Base-by-base conservation (phyloP, 176 grass and related monocot species). In the Calamus simplicifolius region DNA sequence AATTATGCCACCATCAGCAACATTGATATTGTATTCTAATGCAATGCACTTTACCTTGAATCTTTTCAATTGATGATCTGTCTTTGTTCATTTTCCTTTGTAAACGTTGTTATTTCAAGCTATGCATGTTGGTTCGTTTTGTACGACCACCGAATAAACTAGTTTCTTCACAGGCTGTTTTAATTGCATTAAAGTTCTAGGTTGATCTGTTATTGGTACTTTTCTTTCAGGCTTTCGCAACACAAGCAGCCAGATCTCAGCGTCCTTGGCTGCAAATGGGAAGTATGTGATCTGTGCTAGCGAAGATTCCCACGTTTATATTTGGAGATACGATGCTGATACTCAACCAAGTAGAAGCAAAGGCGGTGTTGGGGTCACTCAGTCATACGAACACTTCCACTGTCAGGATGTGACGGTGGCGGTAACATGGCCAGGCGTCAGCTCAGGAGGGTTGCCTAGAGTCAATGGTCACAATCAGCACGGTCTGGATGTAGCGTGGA, bases 211-310 rank as follows among this genome's bases (percentile, higher is more conserved):
- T 18, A 30, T 54, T 73, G 18, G 5, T 50, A 28, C 29, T 48
- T 29, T 54, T 59, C 35, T 49, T 76, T 67, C 81, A 98, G 94
- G 94, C 5, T 93, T 89, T 57, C 87, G 87, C 58, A 98, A 98
- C 58, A 98, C 88, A 7, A 98, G 84, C 58, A 98, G 94, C 71
- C 94, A 98, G 67, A 98, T 98, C 30, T 98, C 94, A 23, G 94
- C 94, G 49, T 92, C 84, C 49, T 66, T 89, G 38, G 81, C 84
- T 58, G 71, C 88, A 48, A 98, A 98, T n/a, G 94, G 94, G 50
- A 92, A 85, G 59, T 98, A 98, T 55, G 81, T 98, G 19, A 68
- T 89, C 18, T 98, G 84, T 61, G 94, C 94, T 28, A 89, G 87
- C 19, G 94, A 98, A 73, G 94, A 98, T 27, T 98, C 94, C 16